These are phyloP conservation scores for Mucor plumbeus DNA, from an alignment of 371 early-diverging fungal genomes.

Conservation along the genomic window DNA sequence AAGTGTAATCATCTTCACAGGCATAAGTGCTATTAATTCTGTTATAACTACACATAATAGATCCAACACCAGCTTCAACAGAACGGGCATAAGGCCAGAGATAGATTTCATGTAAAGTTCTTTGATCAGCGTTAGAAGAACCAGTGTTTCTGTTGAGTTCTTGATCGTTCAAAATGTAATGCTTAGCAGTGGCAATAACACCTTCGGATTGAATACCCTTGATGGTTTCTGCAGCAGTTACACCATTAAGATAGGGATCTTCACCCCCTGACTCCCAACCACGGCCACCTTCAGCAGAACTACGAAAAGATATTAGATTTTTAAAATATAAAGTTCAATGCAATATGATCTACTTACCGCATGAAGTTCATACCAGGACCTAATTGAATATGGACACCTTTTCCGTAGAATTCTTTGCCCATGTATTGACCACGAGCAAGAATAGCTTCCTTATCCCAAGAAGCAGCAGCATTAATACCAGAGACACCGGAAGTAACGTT, in stretches of 20 bases:
- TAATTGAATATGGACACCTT: slow-evolving; percentile 56
- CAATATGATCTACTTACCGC: not conserved
- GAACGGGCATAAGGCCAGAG: slow-evolving; percentile 58
- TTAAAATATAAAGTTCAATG: not conserved
- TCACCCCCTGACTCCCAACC: slow-evolving; percentile 68
- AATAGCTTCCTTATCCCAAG: slow-evolving; percentile 54
- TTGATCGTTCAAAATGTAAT: slow-evolving; percentile 57
- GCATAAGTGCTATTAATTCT: slow-evolving; percentile 51
- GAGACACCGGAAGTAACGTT: slow-evolving; percentile 56
- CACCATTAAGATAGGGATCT: slow-evolving; percentile 63
- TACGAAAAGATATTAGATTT: not conserved
- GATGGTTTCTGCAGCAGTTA: slow-evolving; percentile 37
- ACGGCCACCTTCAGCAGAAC: slow-evolving; percentile 58
- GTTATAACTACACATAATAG: slow-evolving; percentile 69
- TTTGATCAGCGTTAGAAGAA: slow-evolving; percentile 49
- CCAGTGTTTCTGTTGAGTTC: slow-evolving; percentile 39
- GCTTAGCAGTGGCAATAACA: slow-evolving; percentile 63
- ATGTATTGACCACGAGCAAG: slow-evolving; percentile 49
- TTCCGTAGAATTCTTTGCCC: slow-evolving; percentile 56
- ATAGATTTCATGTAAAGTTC: slow-evolving; percentile 65
- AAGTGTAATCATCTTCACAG: slow-evolving; percentile 52
- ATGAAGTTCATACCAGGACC: slow-evolving; percentile 59
- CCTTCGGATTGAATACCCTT: slow-evolving; percentile 45
- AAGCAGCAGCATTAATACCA: slow-evolving; percentile 59
- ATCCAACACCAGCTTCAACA: slow-evolving; percentile 59